phyloP scores from a whole-genome alignment of 2,329 filamentous ascomycete genomes.

The Sporothrix curviconia region DNA sequence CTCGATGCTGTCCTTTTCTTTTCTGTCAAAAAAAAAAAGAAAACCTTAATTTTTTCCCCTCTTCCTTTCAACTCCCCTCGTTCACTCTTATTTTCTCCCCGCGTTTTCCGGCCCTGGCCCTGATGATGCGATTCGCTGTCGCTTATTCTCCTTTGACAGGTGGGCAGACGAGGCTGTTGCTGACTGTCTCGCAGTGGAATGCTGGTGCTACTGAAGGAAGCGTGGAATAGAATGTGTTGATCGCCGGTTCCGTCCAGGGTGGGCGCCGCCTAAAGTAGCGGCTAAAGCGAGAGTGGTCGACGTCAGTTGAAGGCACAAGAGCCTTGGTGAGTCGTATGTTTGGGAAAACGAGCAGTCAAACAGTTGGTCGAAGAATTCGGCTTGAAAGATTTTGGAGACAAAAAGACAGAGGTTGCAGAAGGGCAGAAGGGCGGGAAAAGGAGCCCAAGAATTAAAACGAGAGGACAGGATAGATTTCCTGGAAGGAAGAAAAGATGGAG shows the following conservation, averaged over 20 bases:
- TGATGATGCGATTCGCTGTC: conserved; percentile 1
- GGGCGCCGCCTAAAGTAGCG: conserved; percentile 1
- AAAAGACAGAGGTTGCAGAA: too few species aligned
- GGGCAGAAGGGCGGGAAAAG: background rate
- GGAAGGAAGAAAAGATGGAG: conserved; percentile 2
- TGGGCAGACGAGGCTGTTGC: background rate
- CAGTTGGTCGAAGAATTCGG: background rate
- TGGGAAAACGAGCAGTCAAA: too few species aligned
- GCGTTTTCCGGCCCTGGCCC: background rate
- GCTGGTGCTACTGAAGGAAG: background rate
- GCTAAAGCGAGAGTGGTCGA: background rate
- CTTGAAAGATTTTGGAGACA: background rate
- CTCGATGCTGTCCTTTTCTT: background rate
- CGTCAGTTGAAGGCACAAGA: background rate
- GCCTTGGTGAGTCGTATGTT: background rate
- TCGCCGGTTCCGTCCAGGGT: conserved; percentile 4
- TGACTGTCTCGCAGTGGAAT: conserved; percentile 7
- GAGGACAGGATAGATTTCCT: background rate
- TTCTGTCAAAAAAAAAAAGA: background rate
- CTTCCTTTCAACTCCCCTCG: background rate
- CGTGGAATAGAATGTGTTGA: background rate
- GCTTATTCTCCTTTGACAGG: background rate
- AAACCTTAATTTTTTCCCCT: background rate
- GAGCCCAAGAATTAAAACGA: background rate
- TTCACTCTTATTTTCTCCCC: background rate